A percentile compares a stretch with the other conserved stretches of the same genome.
phyloP scores from a whole-genome alignment of 78 protist species.

The Cavenderia fasciculata region DNA sequence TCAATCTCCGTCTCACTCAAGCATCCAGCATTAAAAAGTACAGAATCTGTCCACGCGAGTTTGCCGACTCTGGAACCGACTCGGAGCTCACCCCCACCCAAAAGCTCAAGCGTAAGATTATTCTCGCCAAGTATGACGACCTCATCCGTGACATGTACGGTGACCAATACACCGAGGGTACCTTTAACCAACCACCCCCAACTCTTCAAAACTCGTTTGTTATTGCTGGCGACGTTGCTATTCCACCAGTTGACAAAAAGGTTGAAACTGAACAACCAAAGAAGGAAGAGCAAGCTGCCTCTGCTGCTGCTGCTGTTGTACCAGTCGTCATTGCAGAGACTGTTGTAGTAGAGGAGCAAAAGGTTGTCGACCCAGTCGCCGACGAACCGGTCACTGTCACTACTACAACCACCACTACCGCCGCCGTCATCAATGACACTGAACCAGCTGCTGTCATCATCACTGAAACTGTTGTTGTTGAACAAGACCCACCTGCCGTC shows the following conservation, averaged over 20 bases:
- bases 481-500: too few species aligned
- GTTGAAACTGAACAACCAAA: neutral
- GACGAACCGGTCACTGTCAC: too few species aligned
- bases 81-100: slow-evolving; percentile 87
- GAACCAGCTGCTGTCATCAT: too few species aligned
- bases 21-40: slow-evolving; percentile 76
- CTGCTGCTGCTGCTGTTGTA: neutral
- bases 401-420: too few species aligned
- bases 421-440: too few species aligned
- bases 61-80: slow-evolving; percentile 52
- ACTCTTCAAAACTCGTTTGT: neutral
- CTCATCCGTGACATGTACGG: slow-evolving; percentile 80
- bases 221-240: neutral
- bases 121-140: slow-evolving; percentile 53
- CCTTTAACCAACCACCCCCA: slow-evolving; percentile 7
- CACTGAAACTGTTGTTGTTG: too few species aligned
- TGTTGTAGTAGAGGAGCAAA: neutral
- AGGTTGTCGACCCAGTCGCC: too few species aligned
- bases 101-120: slow-evolving; percentile 83
- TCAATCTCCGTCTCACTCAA: slow-evolving; percentile 62
- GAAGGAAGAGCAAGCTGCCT: neutral
- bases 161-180: slow-evolving; percentile 63
- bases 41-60: slow-evolving; percentile 75
- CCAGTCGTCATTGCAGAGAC: neutral
- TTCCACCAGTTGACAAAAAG: neutral